These are phyloP conservation scores for Mesembryanthemum crystallinum DNA, from an alignment of 148 eudicot species.

Conservation along the genomic window DNA sequence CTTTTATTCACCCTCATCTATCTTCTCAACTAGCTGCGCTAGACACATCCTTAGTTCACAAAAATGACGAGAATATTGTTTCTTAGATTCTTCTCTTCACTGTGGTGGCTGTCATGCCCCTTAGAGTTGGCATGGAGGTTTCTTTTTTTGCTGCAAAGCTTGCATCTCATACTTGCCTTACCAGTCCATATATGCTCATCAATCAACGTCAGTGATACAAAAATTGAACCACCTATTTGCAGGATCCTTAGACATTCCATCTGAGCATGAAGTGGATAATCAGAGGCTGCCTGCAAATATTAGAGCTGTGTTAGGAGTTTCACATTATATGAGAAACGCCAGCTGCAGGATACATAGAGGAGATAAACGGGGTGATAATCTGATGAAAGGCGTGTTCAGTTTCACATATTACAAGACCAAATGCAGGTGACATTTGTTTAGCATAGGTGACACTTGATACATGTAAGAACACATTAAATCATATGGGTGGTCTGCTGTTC, in stretches of 20 bases:
- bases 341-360: background rate
- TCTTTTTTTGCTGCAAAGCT: no score
- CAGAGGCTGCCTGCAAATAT: background rate
- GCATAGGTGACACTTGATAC: background rate
- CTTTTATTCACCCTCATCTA: no score
- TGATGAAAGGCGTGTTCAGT: background rate
- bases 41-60: no score
- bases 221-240: slow-evolving; percentile 5
- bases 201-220: background rate
- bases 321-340: no score
- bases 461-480: background rate
- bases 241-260: slow-evolving; percentile 25
- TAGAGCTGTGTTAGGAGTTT: slow-evolving; percentile 2
- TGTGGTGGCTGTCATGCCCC: background rate
- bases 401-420: background rate
- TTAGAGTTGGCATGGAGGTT: background rate
- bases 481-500: background rate
- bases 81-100: background rate
- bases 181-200: background rate
- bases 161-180: background rate
- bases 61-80: background rate
- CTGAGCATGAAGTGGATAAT: slow-evolving; percentile 18
- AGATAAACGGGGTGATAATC: background rate
- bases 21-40: no score
- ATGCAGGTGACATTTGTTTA: background rate